phyloP scores from a whole-genome alignment of 2,329 filamentous ascomycete genomes.

The Onygenales sp. region DNA sequence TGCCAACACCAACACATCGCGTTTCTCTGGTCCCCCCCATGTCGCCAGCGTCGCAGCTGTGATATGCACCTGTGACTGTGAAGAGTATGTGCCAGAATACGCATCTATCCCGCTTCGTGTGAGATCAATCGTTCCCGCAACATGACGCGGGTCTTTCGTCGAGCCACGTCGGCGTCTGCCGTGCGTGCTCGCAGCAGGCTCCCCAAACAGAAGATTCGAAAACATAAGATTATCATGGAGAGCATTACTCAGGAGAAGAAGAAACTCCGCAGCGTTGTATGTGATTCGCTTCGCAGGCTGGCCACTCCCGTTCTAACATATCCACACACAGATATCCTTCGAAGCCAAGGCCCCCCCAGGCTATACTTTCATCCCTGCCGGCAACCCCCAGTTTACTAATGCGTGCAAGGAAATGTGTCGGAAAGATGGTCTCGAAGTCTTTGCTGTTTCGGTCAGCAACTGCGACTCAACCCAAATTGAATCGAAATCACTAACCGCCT shows the following conservation, averaged over 20 bases:
- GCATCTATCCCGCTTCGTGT: neutral
- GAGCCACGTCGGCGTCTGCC: conserved; percentile 24
- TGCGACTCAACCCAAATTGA: too few relatives aligned
- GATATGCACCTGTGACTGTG: neutral
- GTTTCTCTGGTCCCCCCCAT: neutral
- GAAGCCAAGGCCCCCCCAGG: conserved; percentile 45
- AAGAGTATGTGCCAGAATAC: conserved; percentile 2
- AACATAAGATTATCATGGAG: conserved; percentile 51
- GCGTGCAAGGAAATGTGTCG: conserved; percentile 52
- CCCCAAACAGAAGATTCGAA: conserved; percentile 26
- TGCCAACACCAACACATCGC: neutral
- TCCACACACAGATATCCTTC: conserved; percentile 41
- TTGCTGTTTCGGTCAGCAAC: conserved; percentile 50
- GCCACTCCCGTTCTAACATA: neutral
- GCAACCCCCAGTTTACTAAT: conserved; percentile 50
- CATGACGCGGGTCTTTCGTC: conserved; percentile 30
- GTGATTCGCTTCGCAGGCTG: conserved; percentile 14
- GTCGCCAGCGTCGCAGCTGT: neutral
- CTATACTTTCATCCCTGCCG: conserved; percentile 53
- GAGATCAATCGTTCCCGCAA: neutral
- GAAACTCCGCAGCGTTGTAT: conserved; percentile 45
- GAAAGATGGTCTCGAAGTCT: conserved; percentile 43
- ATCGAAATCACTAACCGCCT: conserved; percentile 7
- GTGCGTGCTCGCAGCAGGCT: conserved; percentile 25
- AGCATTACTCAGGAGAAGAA: conserved; percentile 51